These are phyloP conservation scores for Mortierella antarctica DNA, from an alignment of 192 early-diverging fungal species.

Conservation along the genomic window DNA sequence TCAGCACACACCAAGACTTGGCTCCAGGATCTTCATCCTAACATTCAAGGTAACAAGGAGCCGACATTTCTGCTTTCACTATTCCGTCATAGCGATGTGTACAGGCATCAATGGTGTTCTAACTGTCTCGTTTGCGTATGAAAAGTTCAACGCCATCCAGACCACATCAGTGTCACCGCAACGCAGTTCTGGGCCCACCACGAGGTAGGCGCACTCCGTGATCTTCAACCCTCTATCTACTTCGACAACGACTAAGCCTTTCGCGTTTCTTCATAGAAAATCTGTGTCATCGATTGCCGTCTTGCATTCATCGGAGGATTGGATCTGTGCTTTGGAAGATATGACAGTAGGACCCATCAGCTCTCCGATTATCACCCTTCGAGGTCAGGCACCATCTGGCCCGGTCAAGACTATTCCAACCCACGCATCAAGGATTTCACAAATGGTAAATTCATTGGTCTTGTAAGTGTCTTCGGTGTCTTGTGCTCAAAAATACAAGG, in stretches of 20 bases:
- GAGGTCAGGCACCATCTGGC: constrained; percentile 60
- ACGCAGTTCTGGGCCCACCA: constrained; percentile 94
- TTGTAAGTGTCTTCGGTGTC: no score
- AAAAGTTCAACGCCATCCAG: constrained; percentile 84
- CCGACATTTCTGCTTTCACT: no score
- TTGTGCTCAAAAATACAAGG: no score
- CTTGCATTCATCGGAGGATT: constrained; percentile 85
- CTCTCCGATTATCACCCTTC: constrained; percentile 75
- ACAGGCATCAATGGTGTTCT: no score
- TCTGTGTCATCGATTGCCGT: constrained; percentile 73
- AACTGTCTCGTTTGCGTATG: no score
- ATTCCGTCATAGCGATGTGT: no score
- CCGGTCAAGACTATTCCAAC: constrained; percentile 91
- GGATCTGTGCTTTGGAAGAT: constrained; percentile 87
- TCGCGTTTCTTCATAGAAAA: constrained; percentile 59
- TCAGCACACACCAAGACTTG: constrained; percentile 81
- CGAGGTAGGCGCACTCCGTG: constrained; percentile 47
- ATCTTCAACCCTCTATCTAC: not conserved
- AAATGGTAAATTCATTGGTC: constrained; percentile 49
- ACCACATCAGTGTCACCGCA: constrained; percentile 76
- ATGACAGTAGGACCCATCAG: constrained; percentile 84
- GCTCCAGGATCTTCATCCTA: constrained; percentile 77
- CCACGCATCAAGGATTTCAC: constrained; percentile 84
- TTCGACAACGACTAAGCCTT: not conserved
- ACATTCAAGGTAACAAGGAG: constrained; percentile 69